A percentile compares a stretch with the other conserved stretches of the same genome.
Evolutionary conservation across 257 asterid genomes (phyloP).

Genomic region (Plantago ovata): DNA sequence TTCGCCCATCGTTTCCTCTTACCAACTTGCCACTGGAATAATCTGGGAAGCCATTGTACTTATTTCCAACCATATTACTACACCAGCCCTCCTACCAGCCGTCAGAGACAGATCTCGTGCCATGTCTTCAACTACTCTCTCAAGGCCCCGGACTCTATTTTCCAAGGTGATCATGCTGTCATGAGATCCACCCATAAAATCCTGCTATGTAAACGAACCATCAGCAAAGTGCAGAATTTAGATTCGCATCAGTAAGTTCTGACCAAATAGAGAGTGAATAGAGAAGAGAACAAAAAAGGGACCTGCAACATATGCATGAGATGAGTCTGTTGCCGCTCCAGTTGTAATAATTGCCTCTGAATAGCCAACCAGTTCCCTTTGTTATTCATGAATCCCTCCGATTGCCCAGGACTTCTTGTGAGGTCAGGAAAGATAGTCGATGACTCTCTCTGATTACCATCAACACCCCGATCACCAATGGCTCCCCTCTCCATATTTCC

Average conservation of each 20-base stretch:
- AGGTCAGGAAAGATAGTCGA: slow-evolving; percentile 38
- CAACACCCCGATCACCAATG: slow-evolving; percentile 34
- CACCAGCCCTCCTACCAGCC: slow-evolving; percentile 68
- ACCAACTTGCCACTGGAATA: slow-evolving; percentile 69
- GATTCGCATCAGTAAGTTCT: no score
- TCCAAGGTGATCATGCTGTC: slow-evolving; percentile 94
- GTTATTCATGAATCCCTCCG: slow-evolving; percentile 61
- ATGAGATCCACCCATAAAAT: slow-evolving; percentile 98
- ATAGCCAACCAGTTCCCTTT: slow-evolving; percentile 89
- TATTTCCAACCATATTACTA: slow-evolving; percentile 47
- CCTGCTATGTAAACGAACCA: slow-evolving; percentile 42
- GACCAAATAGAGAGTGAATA: no score
- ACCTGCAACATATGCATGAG: slow-evolving; percentile 98
- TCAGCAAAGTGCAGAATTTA: slow-evolving; percentile 23
- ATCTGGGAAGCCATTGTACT: slow-evolving; percentile 75
- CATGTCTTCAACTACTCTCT: slow-evolving; percentile 97
- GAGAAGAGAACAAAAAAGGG: slow-evolving; percentile 9
- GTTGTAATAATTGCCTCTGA: slow-evolving; percentile 78
- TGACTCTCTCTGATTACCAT: slow-evolving; percentile 55
- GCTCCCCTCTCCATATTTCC: slow-evolving; percentile 42
- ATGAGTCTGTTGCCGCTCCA: slow-evolving; percentile 91
- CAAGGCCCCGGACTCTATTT: slow-evolving; percentile 90
- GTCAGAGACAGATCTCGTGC: slow-evolving; percentile 90
- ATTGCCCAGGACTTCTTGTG: slow-evolving; percentile 52
- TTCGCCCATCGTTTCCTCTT: slow-evolving; percentile 57